Evolutionary conservation across 257 asterid genomes (phyloP).

Genomic region (Verbascum thapsus): DNA sequence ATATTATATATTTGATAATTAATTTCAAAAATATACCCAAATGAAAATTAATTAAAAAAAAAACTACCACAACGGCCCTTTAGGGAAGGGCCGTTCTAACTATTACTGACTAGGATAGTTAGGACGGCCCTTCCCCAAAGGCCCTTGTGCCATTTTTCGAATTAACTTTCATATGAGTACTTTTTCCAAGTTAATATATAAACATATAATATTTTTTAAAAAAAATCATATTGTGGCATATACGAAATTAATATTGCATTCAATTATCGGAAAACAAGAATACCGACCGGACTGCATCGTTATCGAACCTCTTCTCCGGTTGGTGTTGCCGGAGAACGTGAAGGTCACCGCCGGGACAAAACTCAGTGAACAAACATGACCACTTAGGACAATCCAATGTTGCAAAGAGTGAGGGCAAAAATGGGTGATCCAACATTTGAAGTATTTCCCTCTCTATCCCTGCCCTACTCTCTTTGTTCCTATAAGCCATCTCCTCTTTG

Average conservation of each 20-base stretch:
- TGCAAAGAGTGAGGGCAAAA: constrained; percentile 69
- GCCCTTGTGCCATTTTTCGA: too few species aligned
- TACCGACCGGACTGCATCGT: constrained; percentile 68
- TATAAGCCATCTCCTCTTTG: constrained; percentile 65
- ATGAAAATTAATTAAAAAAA: too few species aligned
- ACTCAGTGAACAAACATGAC: constrained; percentile 75
- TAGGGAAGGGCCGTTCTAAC: too few species aligned
- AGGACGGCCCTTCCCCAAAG: too few species aligned
- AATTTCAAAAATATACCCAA: too few species aligned
- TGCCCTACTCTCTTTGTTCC: constrained; percentile 75
- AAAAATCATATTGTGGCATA: too few species aligned
- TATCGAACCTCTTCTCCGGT: constrained; percentile 56
- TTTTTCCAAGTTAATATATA: too few species aligned
- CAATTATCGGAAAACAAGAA: background rate
- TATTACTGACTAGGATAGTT: too few species aligned
- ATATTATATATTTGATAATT: too few species aligned
- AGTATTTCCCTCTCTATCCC: constrained; percentile 68
- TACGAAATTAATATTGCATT: background rate
- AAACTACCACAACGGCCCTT: too few species aligned
- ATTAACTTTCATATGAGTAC: too few species aligned
- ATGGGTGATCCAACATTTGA: constrained; percentile 79
- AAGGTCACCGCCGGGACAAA: constrained; percentile 85
- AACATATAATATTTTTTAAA: too few species aligned
- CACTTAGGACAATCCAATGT: constrained; percentile 59
- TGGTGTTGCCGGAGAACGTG: constrained; percentile 77